Evolutionary conservation across 2,329 filamentous ascomycete species (phyloP), one percentile per base, ranked within the genome.

Genomic region (Penicillium decumbens): DNA sequence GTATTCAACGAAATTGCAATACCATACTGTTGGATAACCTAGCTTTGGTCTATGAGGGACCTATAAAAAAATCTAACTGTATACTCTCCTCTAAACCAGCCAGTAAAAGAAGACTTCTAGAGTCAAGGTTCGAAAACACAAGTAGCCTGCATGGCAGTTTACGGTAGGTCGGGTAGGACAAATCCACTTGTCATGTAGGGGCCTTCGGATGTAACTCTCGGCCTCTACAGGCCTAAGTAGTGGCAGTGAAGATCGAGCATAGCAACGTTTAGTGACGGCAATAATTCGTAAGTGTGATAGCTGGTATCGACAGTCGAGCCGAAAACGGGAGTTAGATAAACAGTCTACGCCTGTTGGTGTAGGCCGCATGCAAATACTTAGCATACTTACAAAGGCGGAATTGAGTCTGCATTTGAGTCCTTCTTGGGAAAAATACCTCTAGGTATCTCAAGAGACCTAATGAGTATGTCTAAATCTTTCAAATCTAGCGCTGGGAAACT

Each of bases 131-230:
- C 15, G 15, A 18, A 18, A 18, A 18, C 15, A 18, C 15, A 18
- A 18, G 15, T 12, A 23, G 13, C 38, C 12, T 40, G 38, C 38
- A 37, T 37, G 33, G 9, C 15, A 20, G 20, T 18, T 18, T 12
- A 7, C n/a, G 23, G 10, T 27, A 4, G 23, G 20, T 40, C 15
- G 35, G 41, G 55, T 57, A 41, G 45, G 47, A 57, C 53, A 40
- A 48, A 32, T 6, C 13, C 32, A 54, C 49, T 57, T 47, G 44
- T 51, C 41, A 54, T 41, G 37, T 40, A 49, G 45, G 37, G 37
- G 24, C 28, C 23, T 44, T 38, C 46, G 47, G 50, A 57, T 57
- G 55, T 57, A 57, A 56, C 41, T 51, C 47, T 43, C 20, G 1
- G n/a, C 32, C 38, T 46, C 23, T 41, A 18, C 29, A 35, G 27